These are phyloP conservation scores for Solanum hybrid DNA, from an alignment of 305 asterid genomes.

Conservation along the genomic window DNA sequence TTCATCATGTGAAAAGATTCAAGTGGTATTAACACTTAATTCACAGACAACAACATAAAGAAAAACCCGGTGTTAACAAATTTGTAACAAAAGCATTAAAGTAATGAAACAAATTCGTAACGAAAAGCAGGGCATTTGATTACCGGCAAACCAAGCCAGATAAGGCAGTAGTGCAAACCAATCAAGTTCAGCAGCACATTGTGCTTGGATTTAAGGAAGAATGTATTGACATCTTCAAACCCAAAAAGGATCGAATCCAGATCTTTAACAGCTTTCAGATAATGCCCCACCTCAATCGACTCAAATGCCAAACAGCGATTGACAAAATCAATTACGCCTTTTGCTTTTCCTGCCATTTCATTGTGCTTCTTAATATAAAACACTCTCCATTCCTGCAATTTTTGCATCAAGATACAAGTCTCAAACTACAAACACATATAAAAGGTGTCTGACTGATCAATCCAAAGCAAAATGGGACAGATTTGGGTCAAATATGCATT, in stretches of 20 bases:
- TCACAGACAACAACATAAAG: background rate
- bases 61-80: background rate
- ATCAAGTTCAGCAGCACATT: slow-evolving; percentile 67
- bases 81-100: background rate
- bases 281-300: slow-evolving; percentile 65
- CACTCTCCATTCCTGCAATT: slow-evolving; percentile 58
- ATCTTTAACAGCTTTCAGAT: slow-evolving; percentile 48
- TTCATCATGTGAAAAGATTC: background rate
- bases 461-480: background rate
- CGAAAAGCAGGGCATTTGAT: background rate
- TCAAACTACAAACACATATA: background rate
- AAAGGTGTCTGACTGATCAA: background rate
- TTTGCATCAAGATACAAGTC: background rate
- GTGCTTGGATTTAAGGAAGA: slow-evolving; percentile 52
- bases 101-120: background rate
- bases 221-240: slow-evolving; percentile 56
- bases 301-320: slow-evolving; percentile 49
- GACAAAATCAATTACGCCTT: slow-evolving; percentile 26
- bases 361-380: slow-evolving; percentile 52
- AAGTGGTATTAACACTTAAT: background rate
- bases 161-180: slow-evolving; percentile 80
- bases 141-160: slow-evolving; percentile 58
- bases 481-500: background rate
- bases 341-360: slow-evolving; percentile 56
- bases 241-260: slow-evolving; percentile 49